Base-by-base conservation (phyloP, 2,329 filamentous ascomycete genomes). In the Cladophialophora chaetospira region DNA sequence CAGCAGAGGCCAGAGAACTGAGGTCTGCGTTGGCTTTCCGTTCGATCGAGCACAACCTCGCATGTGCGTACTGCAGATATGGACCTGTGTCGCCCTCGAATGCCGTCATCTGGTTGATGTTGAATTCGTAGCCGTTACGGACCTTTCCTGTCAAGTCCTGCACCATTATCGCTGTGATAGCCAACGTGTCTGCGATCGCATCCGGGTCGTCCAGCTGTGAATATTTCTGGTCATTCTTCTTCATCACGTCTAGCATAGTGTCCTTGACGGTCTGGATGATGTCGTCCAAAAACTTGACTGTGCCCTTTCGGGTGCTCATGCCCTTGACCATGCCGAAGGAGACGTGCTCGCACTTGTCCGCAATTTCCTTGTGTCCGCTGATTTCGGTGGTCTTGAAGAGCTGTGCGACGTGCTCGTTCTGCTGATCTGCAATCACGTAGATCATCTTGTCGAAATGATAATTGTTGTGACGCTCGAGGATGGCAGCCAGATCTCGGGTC, bases 191-290 rank as follows among this genome's bases (percentile, higher is more conserved):
- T 60, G 94, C 91, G 8, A 87, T 88, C 53, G 84, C 82, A 53
- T 85, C 86, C 0, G 93, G 93, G 72, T 97, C 80, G 68, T 87
- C 88, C 17, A 99, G 87, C 74, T 97, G 91, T 55, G 85, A 77
- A 74, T 97, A 99, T 79, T 99, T 99, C 69, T 82, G 80, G 67
- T 88, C 82, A 73, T 97, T 97, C 77, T 88, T 88, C 74, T 79
- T 85, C 94, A 99, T 99, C 49, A 95, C 90, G 60, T 96, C 90
- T 79, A 97, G 93, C 94, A 99, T 99, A 75, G 92, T 90, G 53
- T 97, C 93, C 67, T 85, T 87, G 5, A 95, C 91, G 66, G 92
- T 88, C 36, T 82, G 80, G 55, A 92, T 79, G 65, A 91, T 90
- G 65, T 89, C 86, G 66, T 87, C 79, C 61, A 85, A 71, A 76